phyloP scores from a whole-genome alignment of 2,329 filamentous ascomycete species.

The Myriangium duriaei region DNA sequence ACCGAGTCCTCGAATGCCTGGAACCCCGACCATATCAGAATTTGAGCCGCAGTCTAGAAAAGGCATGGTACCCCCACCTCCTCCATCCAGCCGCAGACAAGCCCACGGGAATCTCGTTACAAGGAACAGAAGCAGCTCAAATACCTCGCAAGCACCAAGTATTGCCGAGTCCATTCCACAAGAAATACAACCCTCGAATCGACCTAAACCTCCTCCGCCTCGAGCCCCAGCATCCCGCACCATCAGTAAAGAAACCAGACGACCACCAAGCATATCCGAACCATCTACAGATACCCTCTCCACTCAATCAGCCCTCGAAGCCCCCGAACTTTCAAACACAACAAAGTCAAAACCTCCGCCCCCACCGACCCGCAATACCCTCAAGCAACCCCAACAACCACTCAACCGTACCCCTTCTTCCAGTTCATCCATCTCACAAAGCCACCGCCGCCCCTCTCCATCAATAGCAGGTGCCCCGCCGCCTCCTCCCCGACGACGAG shows the following conservation, averaged over 20 bases:
- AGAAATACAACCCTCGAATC: neutral
- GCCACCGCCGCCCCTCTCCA: slow-evolving; percentile 1
- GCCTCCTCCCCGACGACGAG: slow-evolving; percentile 3
- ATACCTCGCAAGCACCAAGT: neutral
- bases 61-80: neutral
- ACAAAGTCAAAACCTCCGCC: slow-evolving; percentile 4
- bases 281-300: slow-evolving; percentile 1
- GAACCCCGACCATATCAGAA: neutral
- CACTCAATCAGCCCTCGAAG: neutral
- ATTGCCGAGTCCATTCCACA: neutral
- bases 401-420: slow-evolving; percentile 8
- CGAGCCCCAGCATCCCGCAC: slow-evolving; percentile 5
- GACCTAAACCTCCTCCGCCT: slow-evolving; percentile 6
- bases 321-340: neutral
- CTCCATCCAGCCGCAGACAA: slow-evolving; percentile 1
- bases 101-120: neutral
- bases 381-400: neutral
- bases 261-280: neutral
- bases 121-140: slow-evolving; percentile 6
- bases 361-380: slow-evolving; percentile 1
- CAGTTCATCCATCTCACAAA: slow-evolving; percentile 1
- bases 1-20: neutral
- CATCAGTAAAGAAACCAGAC: slow-evolving; percentile 1
- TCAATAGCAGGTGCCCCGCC: slow-evolving; percentile 3
- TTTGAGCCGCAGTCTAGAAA: neutral